Percentiles rank a stretch among this genome's conserved stretches.
Conservation (phyloP, 2,329 filamentous ascomycete genomes). For the Fusarium camptoceras region DNA sequence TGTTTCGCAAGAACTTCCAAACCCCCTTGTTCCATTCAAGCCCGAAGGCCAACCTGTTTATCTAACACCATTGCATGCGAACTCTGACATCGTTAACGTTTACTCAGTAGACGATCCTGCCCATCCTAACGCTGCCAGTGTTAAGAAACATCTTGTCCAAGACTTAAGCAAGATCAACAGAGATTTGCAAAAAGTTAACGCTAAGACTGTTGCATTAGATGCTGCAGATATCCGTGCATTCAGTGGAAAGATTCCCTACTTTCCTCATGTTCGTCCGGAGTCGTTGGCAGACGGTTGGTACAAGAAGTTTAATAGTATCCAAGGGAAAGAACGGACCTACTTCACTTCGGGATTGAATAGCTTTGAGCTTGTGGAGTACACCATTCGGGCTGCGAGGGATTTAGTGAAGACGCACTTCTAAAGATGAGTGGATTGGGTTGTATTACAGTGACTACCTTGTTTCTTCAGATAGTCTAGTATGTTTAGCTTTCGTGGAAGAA, state of each 20-base stretch:
- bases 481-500: no score
- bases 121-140: background rate
- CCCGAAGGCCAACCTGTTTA: background rate
- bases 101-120: background rate
- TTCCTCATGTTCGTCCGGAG: background rate
- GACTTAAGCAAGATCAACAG: constrained; percentile 2
- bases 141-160: background rate
- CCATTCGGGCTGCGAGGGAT: background rate
- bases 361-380: background rate
- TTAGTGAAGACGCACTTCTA: background rate
- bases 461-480: no score
- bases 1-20: background rate
- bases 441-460: no score
- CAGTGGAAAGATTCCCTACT: background rate
- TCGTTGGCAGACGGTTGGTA: background rate
- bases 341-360: background rate
- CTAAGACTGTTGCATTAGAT: background rate
- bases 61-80: background rate
- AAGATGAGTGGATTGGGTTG: background rate
- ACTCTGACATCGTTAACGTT: background rate
- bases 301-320: background rate
- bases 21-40: background rate
- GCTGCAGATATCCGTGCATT: background rate
- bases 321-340: background rate
- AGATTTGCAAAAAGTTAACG: background rate